Base-by-base conservation (phyloP, 129 eudicot species). In the Artemisia annua region DNA sequence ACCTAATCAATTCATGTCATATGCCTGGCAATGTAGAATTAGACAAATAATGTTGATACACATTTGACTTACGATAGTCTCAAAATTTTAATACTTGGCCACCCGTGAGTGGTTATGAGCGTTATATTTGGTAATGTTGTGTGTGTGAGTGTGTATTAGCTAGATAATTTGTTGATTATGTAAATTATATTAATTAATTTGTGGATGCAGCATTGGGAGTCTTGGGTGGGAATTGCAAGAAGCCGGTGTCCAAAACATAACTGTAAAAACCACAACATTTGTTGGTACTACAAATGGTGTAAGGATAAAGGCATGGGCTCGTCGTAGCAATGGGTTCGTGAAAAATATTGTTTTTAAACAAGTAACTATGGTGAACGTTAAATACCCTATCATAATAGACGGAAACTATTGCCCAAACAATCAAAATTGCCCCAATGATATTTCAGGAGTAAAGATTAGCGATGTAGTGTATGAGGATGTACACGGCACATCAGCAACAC, bases 211-310 rank as follows among this genome's bases (percentile, higher is more conserved):
- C 65, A 70, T 70, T 35, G 75, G 75, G 54, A 70, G 75, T 39
- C 66, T 70, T 18, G 75, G 75, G 53, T 70, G 75, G 75, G 75
- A 70, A 18, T 22, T 57, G 54, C 26, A 55, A 55, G 75, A 70
- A 55, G 66, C 75, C 0, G 75, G 75, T 39, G 75, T 71, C 15
- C 75, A 56, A 18, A 71, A 71, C 58, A 54, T 71, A 39, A 56
- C 66, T 0, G 75, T 71, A 35, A 71, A 56, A 18, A 71, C 32
- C 3, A 44, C 75, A 19, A 71, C 65, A 56, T 56, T 70, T 19
- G 13, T 13, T 18, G 75, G 66, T 7, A 70, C 75, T 12, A 35
- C 20, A 15, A 71, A 71, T 12, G 75, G 66, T 14, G 20, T 71
- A 35, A 56, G 66, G 55, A 71, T 71, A 56, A 71, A 71, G 43